Evolutionary conservation across 306 rosid species (phyloP).

Genomic region (Adenanthera pavonina): DNA sequence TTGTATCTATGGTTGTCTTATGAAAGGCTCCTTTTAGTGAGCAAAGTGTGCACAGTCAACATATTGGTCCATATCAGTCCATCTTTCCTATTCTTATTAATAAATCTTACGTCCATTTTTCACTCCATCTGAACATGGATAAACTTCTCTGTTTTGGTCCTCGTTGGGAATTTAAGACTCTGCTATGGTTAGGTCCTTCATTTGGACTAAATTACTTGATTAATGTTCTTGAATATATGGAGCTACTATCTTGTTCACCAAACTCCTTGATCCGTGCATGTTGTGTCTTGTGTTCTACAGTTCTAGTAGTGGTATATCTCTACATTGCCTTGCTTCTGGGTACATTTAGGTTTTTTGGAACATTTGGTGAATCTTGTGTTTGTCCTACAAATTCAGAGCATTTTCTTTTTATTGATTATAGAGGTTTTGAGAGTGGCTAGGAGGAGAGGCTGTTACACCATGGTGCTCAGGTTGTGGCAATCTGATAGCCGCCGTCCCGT

Average conservation of each 20-base stretch:
- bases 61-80: neutral
- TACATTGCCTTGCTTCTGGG: neutral
- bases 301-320: neutral
- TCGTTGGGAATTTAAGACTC: neutral
- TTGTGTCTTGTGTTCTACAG: neutral
- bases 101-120: neutral
- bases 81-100: neutral
- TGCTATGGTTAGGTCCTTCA: neutral
- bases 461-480: conserved; percentile 11
- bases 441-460: neutral
- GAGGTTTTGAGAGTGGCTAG: neutral
- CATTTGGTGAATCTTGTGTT: conserved; percentile 2
- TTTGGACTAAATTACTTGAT: conserved; percentile 1
- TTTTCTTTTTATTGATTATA: neutral
- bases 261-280: neutral
- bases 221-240: neutral
- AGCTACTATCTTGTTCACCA: neutral
- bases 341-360: neutral
- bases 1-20: neutral
- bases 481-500: neutral
- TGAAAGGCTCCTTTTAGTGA: neutral
- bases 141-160: conserved; percentile 4
- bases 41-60: neutral
- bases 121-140: neutral
- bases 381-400: neutral